Evolutionary conservation across 495 filamentous ascomycete genomes (phyloP), one percentile per base, ranked within the genome.

Genomic region (Clavariopsis aquatica): DNA sequence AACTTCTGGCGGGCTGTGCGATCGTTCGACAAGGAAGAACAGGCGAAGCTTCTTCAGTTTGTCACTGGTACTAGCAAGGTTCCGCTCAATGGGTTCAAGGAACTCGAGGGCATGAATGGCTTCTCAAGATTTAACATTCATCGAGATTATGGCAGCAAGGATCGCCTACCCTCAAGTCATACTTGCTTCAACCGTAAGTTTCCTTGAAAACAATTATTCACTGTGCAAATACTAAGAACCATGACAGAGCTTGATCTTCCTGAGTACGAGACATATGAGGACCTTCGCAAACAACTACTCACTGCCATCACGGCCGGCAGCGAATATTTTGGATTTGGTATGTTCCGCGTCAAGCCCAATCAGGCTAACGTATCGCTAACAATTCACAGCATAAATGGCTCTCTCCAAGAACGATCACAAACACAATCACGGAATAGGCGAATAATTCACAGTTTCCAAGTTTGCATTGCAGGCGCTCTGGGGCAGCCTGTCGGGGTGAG

Each of bases 1-100:
- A 98, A 94, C 95, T 97, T 99, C 86, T 99, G 94, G 94, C 88
- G 94, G 70, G 94, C 95, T 2, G 89, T 99, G 45, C 89, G 95
- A 68, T 96, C 93, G 6, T 99, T 96, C 71, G 94, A 99, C 80
- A 98, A 98, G 79, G 94, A 99, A 80, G 94, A 98, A 77, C 91
- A 91, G 59, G 94, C 94, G 64, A 98, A 98, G 75, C 84, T 99
- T 43, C 84, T 99, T 6, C 94, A 99, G 73, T 99, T 99, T 76
- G 94, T 98, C 64, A 99, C 94, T 0, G 94, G 94, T 69, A 99
- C 94, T 13, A 94, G 90, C 78, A 99, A 99, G 80, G 94, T 99
- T 24, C 94, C 94, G 46, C 87, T 99, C 49, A 99, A 99, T 70
- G 94, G 94, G 26, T 99, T 99, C 83, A 96, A 94, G 78, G 93